Conservation (phyloP, 2,329 filamentous ascomycete species). For the Pseudovirgaria hyperparasitica region DNA sequence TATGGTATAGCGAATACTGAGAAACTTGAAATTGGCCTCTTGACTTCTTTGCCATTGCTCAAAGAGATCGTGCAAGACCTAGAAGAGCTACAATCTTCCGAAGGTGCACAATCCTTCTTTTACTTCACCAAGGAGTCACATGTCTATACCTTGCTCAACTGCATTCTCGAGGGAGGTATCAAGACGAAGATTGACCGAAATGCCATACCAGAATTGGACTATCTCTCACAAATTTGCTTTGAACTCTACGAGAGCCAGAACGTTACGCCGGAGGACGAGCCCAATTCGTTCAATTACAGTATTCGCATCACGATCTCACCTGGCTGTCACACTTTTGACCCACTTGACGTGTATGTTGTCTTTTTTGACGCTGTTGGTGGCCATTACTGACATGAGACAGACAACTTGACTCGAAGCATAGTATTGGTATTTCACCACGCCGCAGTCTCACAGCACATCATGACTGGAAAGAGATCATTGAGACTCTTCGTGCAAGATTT, state of each 20-base stretch:
- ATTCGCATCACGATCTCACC: conserved; percentile 94
- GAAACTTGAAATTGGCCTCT: conserved; percentile 93
- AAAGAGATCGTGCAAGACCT: conserved; percentile 96
- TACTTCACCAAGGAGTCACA: conserved; percentile 99
- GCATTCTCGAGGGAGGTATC: conserved; percentile 91
- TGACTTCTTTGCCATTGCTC: conserved; percentile 84
- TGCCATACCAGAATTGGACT: conserved; percentile 93
- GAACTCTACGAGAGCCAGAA: conserved; percentile 95
- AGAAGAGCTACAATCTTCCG: conserved; percentile 91
- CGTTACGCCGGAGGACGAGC: conserved; percentile 41
- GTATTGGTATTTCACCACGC: conserved; percentile 86
- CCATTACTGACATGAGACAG: conserved; percentile 7
- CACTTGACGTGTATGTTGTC: conserved; percentile 58
- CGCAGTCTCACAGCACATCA: conserved; percentile 80
- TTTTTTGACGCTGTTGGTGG: neutral
- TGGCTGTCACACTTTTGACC: conserved; percentile 92
- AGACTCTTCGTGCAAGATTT: conserved; percentile 88
- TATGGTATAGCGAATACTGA: conserved; percentile 93
- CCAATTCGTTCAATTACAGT: conserved; percentile 76
- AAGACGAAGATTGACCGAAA: conserved; percentile 93
- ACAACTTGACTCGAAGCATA: conserved; percentile 89
- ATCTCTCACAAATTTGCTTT: conserved; percentile 94
- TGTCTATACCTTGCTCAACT: conserved; percentile 96
- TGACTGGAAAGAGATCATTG: conserved; percentile 95
- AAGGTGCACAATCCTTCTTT: conserved; percentile 90